Evolutionary conservation across 441 rosid genomes (phyloP).

Genomic region (Hypseocharis bilobata): DNA sequence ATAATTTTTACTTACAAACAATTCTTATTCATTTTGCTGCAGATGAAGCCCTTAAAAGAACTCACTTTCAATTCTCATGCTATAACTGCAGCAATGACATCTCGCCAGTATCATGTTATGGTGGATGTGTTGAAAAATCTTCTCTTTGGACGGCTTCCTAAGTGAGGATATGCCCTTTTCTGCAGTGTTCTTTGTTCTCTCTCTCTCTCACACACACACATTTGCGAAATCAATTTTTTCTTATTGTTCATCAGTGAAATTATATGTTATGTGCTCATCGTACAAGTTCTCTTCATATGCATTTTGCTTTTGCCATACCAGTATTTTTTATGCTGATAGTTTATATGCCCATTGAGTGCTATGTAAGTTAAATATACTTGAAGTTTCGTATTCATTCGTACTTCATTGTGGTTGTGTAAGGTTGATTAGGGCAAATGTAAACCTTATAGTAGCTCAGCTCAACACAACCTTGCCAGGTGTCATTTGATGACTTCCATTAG

Average conservation of each 20-base stretch:
- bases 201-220: too few species aligned
- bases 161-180: conserved; percentile 47
- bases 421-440: neutral
- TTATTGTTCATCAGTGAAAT: neutral
- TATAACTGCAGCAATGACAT: conserved; percentile 93
- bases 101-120: conserved; percentile 98
- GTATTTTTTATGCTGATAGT: conserved; percentile 2
- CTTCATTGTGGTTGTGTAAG: neutral
- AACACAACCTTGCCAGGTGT: neutral
- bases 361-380: neutral
- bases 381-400: neutral
- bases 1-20: conserved; percentile 18
- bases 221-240: too few species aligned
- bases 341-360: neutral
- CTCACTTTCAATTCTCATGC: conserved; percentile 75
- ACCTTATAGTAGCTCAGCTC: neutral
- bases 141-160: conserved; percentile 95
- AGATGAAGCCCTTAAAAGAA: conserved; percentile 98
- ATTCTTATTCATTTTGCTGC: conserved; percentile 23
- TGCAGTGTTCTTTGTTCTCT: conserved; percentile 7
- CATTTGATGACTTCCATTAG: conserved; percentile 2
- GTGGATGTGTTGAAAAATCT: conserved; percentile 92
- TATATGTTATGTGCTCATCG: neutral
- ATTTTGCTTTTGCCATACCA: conserved; percentile 2
- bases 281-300: neutral